Evolutionary conservation across 495 filamentous ascomycete genomes (phyloP).

Genomic region (Penicillium ochrochloron): DNA sequence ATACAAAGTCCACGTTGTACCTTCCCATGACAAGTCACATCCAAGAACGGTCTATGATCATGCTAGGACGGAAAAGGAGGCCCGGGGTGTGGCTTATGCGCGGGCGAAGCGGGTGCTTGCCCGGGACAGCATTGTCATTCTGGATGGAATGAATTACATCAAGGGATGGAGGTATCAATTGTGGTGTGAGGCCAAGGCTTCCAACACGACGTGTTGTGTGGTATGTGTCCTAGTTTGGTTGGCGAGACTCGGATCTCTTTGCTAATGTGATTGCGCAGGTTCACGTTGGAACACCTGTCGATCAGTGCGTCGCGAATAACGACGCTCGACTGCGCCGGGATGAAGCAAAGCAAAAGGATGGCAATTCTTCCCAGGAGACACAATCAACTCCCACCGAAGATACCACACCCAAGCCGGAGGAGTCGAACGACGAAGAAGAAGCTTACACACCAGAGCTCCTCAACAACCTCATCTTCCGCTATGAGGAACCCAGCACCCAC

Average conservation of each 20-base stretch:
- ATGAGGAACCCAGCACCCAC: conserved; percentile 96
- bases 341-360: conserved; percentile 4
- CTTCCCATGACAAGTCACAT: conserved; percentile 54
- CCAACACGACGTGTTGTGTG: conserved; percentile 80
- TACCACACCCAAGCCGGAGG: neutral
- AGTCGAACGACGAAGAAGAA: conserved; percentile 41
- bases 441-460: conserved; percentile 71
- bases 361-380: neutral
- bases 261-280: conserved; percentile 47
- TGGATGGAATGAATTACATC: conserved; percentile 94
- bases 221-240: conserved; percentile 46
- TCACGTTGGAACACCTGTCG: conserved; percentile 79
- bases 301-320: conserved; percentile 61
- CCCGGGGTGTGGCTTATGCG: conserved; percentile 81
- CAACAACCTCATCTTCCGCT: conserved; percentile 92
- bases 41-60: conserved; percentile 56
- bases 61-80: conserved; percentile 83
- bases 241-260: neutral
- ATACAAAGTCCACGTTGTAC: conserved; percentile 61
- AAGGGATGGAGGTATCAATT: conserved; percentile 97
- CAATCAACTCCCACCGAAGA: neutral
- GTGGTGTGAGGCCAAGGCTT: conserved; percentile 90
- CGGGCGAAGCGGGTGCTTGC: conserved; percentile 83
- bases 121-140: conserved; percentile 81
- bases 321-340: conserved; percentile 36